Percentiles rank a stretch among this genome's conserved stretches.
Conservation (phyloP, 2,329 filamentous ascomycete species). For the Colletotrichum kahawae region DNA sequence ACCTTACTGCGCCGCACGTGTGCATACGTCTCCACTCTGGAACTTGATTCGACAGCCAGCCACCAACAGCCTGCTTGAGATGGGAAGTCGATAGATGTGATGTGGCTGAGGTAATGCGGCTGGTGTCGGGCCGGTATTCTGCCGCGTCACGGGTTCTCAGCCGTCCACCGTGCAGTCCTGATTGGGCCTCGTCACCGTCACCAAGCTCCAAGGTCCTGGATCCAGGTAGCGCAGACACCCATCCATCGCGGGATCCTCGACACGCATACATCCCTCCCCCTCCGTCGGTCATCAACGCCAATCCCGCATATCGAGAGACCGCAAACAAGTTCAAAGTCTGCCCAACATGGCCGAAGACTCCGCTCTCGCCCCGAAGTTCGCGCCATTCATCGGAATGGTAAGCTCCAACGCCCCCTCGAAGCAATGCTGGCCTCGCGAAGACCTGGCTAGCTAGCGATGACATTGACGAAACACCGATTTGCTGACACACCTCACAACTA, state of each 20-base stretch:
- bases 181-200: conserved; percentile 21
- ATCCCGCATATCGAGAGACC: conserved; percentile 10
- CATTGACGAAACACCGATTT: conserved; percentile 10
- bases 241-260: conserved; percentile 18
- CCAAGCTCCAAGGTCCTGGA: conserved; percentile 22
- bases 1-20: background rate
- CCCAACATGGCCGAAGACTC: conserved; percentile 57
- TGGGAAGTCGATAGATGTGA: background rate
- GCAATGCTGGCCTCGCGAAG: background rate
- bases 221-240: conserved; percentile 20
- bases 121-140: conserved; percentile 9
- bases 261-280: conserved; percentile 18
- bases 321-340: background rate
- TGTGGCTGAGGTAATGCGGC: background rate
- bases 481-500: conserved; percentile 39
- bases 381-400: conserved; percentile 89
- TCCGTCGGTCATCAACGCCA: conserved; percentile 26
- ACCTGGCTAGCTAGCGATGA: background rate
- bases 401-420: conserved; percentile 35
- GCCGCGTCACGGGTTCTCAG: conserved; percentile 21
- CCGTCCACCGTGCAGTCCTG: conserved; percentile 12
- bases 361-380: conserved; percentile 77
- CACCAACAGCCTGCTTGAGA: background rate
- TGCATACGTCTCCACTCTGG: background rate
- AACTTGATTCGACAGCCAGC: background rate